Conservation (phyloP, 352 stramenopile species). For the Pythium utonaiense region DNA sequence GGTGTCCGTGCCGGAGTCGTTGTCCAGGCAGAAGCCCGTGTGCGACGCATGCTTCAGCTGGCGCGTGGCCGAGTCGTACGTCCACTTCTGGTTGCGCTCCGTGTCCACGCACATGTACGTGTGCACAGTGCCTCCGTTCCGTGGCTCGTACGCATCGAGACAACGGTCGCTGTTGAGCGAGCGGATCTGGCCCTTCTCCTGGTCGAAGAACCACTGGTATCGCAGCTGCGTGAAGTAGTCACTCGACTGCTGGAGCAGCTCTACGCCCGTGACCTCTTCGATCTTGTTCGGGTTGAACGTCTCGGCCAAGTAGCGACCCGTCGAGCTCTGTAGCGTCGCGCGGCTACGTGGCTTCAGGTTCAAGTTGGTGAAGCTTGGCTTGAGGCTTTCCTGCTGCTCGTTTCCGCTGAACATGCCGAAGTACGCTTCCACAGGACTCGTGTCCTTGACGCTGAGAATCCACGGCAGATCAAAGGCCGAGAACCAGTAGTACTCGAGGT, state of each 20-base stretch:
- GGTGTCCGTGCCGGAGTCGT: slow-evolving; percentile 36
- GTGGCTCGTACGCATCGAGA: slow-evolving; percentile 50
- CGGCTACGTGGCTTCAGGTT: slow-evolving; percentile 29
- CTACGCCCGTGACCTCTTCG: slow-evolving; percentile 32
- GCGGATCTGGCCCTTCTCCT: slow-evolving; percentile 39
- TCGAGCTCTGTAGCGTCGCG: slow-evolving; percentile 15
- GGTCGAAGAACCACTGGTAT: slow-evolving; percentile 68
- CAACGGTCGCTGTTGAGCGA: slow-evolving; percentile 70
- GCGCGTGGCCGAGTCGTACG: slow-evolving; percentile 41
- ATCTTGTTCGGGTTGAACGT: slow-evolving; percentile 27
- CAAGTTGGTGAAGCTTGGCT: slow-evolving; percentile 49
- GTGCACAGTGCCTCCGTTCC: slow-evolving; percentile 48
- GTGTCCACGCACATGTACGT: slow-evolving; percentile 49
- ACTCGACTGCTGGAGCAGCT: slow-evolving; percentile 36
- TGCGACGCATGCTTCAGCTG: slow-evolving; percentile 42
- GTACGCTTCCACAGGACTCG: slow-evolving; percentile 44
- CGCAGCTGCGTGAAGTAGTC: slow-evolving; percentile 52
- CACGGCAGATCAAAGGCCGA: slow-evolving; percentile 63
- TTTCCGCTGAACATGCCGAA: slow-evolving; percentile 62
- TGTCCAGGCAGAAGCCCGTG: slow-evolving; percentile 57
- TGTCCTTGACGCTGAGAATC: slow-evolving; percentile 32
- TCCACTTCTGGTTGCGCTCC: slow-evolving; percentile 68
- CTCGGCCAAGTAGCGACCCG: slow-evolving; percentile 22
- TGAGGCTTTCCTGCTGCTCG: slow-evolving; percentile 47
- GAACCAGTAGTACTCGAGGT: slow-evolving; percentile 76